Evolutionary conservation across 129 eudicot genomes (phyloP).

Genomic region (Sambucus nigra): DNA sequence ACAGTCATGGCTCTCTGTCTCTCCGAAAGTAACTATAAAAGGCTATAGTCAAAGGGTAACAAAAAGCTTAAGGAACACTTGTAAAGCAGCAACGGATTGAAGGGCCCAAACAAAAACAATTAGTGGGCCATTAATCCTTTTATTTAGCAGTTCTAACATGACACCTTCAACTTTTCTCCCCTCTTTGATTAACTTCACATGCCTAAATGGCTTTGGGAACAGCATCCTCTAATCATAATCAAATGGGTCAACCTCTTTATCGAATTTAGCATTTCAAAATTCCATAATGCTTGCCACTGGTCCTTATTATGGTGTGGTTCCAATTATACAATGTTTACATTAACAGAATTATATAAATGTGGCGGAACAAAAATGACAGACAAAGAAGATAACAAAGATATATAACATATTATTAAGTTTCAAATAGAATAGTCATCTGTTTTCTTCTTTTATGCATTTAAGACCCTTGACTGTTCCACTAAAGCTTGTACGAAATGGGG

Average conservation of each 20-base stretch:
- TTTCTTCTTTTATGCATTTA: constrained; percentile 1
- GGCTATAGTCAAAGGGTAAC: constrained; percentile 44
- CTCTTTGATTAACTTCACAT: constrained; percentile 50
- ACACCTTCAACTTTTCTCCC: constrained; percentile 27
- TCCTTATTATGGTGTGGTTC: constrained; percentile 20
- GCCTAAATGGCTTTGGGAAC: constrained; percentile 61
- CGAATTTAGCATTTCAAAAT: constrained; percentile 45
- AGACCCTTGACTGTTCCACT: constrained; percentile 41
- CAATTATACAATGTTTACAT: background rate
- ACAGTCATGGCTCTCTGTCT: constrained; percentile 22
- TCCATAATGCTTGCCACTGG: constrained; percentile 47
- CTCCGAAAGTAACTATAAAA: constrained; percentile 36
- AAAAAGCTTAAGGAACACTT: constrained; percentile 33
- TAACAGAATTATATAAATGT: background rate
- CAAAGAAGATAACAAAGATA: constrained; percentile 2
- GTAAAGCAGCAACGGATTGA: constrained; percentile 23
- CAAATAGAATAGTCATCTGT: background rate
- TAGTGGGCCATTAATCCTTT: constrained; percentile 31
- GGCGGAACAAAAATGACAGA: background rate
- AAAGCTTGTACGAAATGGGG: constrained; percentile 2
- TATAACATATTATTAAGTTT: background rate
- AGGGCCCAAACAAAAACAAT: constrained; percentile 3
- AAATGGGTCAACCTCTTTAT: constrained; percentile 48
- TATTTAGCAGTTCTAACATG: constrained; percentile 36
- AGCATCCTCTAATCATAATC: constrained; percentile 47